Conservation (phyloP, 495 filamentous ascomycete genomes). For the Cercophora sp. region DNA sequence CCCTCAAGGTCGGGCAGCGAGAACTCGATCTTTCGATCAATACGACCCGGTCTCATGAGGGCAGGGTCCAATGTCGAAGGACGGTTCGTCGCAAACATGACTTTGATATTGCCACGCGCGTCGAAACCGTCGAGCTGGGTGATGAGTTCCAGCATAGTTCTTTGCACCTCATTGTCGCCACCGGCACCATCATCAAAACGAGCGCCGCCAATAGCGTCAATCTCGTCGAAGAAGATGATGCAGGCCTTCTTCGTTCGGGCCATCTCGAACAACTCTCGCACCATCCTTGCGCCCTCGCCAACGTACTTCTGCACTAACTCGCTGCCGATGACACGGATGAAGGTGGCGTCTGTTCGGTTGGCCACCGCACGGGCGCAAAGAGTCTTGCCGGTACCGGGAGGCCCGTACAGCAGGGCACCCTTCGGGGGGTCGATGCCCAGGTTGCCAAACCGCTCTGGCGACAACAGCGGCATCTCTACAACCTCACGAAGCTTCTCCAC, state of each 20-base stretch:
- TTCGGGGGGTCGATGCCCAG: constrained; percentile 98
- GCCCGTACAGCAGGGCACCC: constrained; percentile 93
- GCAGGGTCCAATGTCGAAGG: constrained; percentile 95
- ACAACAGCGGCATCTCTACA: constrained; percentile 95
- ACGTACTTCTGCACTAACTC: constrained; percentile 99
- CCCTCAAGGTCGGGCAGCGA: constrained; percentile 94
- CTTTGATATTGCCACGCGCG: constrained; percentile 96
- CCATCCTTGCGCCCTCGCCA: constrained; percentile 96
- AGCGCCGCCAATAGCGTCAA: constrained; percentile 96
- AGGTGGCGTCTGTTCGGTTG: constrained; percentile 95
- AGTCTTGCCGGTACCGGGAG: constrained; percentile 96
- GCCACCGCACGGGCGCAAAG: constrained; percentile 96
- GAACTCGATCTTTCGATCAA: constrained; percentile 99
- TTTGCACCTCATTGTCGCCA: constrained; percentile 98
- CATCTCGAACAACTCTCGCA: constrained; percentile 98
- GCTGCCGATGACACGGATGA: constrained; percentile 96
- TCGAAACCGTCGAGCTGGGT: constrained; percentile 98
- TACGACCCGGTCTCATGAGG: constrained; percentile 94
- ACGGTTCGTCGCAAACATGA: constrained; percentile 99
- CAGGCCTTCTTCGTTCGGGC: constrained; percentile 99
- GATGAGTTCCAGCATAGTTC: constrained; percentile 98
- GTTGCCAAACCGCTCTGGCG: constrained; percentile 93
- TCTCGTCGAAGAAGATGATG: constrained; percentile 99
- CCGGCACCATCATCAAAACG: constrained; percentile 97
- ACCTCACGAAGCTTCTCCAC: constrained; percentile 98